Base-by-base conservation (phyloP, 352 stramenopile species). In the Phytopythium mirpurense region DNA sequence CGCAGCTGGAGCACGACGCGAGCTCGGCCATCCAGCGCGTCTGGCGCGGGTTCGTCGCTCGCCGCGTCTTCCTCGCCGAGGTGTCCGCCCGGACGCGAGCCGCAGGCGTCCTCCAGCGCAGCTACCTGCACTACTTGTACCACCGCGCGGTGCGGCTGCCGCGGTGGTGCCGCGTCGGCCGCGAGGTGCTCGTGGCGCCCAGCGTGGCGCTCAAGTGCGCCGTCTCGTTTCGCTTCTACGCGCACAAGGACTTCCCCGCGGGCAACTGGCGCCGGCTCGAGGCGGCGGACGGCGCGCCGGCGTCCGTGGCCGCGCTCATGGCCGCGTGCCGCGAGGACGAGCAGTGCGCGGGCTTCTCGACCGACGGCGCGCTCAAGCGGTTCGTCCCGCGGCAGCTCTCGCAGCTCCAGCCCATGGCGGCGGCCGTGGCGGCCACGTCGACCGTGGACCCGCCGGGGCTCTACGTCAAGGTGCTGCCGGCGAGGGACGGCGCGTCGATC, bases 161-260 rank as follows among this genome's bases (percentile, higher is more conserved):
- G 0, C 38, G 51, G 12, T 90, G 79, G 83, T 93, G 79, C 56
- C 62, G 82, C 18, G 35, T 73, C 19, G 78, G 79, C 9, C 74
- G 69, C 31, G 79, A 93, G 54, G 76, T 90, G 19, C 38, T 93
- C 24, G 66, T 88, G 8, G 75, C 74, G 0, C 67, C 68, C n/a
- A 85, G 70, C 23, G 56, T 88, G 21, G 78, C 79, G n/a, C 66
- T 71, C 27, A 83, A 78, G 26, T 77, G 71, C 23, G 79, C 78
- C 1, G 78, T 88, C 34, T 71, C 65, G 16, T 93, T 93, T 60
- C 75, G 88, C 51, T 93, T 93, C 60, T 90, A 90, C 52, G 54
- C 63, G 2, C 71, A 68, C 24, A 90, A 81, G 50, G 82, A 93
- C 49, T 90, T 93, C 31, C 66, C 76, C 3, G 62, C 70, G 12